Evolutionary conservation across 371 early-diverging fungal species (phyloP).

Genomic region (Rhizopus delemar): DNA sequence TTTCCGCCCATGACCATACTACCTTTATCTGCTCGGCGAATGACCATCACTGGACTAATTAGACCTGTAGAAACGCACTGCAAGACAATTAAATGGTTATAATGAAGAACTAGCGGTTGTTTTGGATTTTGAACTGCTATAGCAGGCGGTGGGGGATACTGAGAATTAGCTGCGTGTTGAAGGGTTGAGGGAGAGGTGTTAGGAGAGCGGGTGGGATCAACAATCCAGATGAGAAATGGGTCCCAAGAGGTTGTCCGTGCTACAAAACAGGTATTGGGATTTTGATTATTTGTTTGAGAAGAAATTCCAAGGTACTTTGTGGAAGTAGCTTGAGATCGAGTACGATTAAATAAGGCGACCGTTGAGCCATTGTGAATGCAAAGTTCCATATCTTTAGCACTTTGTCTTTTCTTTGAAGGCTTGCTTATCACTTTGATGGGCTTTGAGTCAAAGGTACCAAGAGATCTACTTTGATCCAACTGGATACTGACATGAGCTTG

Average conservation of each 20-base stretch:
- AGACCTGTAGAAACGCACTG: conserved; percentile 82
- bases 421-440: conserved; percentile 85
- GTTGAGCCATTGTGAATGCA: conserved; percentile 84
- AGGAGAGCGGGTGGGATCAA: conserved; percentile 61
- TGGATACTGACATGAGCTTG: conserved; percentile 72
- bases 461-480: conserved; percentile 59
- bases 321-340: conserved; percentile 85
- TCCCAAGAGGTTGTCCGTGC: conserved; percentile 82
- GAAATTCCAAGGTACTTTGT: conserved; percentile 82
- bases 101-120: conserved; percentile 73
- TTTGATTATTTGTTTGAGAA: conserved; percentile 1
- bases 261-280: conserved; percentile 71
- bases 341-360: conserved; percentile 80
- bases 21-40: conserved; percentile 81
- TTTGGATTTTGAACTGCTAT: conserved; percentile 64
- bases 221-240: conserved; percentile 87
- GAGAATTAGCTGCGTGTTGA: conserved; percentile 54
- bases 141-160: conserved; percentile 72
- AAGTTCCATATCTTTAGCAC: conserved; percentile 81
- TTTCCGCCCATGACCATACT: conserved; percentile 75
- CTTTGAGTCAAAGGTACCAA: conserved; percentile 72
- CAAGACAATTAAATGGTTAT: conserved; percentile 80
- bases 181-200: conserved; percentile 25
- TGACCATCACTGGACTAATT: conserved; percentile 79
- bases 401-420: conserved; percentile 84